These are phyloP conservation scores for Colletotrichum godetiae DNA, from an alignment of 2,329 filamentous ascomycete genomes.

Conservation along the genomic window DNA sequence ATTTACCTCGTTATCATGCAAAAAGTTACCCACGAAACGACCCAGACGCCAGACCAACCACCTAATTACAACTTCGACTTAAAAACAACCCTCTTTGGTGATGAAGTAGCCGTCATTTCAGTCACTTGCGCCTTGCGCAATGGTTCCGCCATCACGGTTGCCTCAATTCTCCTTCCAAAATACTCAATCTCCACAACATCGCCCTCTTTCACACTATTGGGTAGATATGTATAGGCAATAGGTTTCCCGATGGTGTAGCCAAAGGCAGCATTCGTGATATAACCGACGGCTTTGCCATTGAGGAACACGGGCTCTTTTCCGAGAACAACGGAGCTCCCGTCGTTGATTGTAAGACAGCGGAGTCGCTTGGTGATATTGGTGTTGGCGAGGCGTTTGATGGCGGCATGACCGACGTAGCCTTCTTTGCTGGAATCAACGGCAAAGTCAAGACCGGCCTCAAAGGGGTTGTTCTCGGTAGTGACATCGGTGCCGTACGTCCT, in stretches of 20 bases:
- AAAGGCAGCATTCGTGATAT: constrained; percentile 71
- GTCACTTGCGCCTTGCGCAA: constrained; percentile 46
- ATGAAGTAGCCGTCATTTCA: neutral
- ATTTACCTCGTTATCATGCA: neutral
- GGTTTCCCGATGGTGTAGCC: constrained; percentile 69
- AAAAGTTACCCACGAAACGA: neutral
- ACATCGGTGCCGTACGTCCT: constrained; percentile 68
- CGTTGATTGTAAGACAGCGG: constrained; percentile 65
- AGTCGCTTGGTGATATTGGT: constrained; percentile 46
- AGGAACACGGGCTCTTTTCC: constrained; percentile 72
- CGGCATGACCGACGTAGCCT: constrained; percentile 62
- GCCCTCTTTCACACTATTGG: constrained; percentile 57
- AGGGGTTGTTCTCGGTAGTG: constrained; percentile 70
- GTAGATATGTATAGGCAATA: constrained; percentile 69
- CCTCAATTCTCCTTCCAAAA: constrained; percentile 64
- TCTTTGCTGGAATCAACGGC: constrained; percentile 60
- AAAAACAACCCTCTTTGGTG: neutral
- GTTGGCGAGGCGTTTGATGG: constrained; percentile 55
- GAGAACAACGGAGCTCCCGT: constrained; percentile 66
- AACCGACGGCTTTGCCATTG: constrained; percentile 59
- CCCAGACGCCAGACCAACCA: neutral
- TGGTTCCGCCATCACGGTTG: constrained; percentile 64
- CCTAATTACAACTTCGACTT: constrained; percentile 10
- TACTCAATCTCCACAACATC: constrained; percentile 69
- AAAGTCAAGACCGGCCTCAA: constrained; percentile 65